phyloP scores from a whole-genome alignment of 257 asterid genomes.

The Catharanthus roseus region DNA sequence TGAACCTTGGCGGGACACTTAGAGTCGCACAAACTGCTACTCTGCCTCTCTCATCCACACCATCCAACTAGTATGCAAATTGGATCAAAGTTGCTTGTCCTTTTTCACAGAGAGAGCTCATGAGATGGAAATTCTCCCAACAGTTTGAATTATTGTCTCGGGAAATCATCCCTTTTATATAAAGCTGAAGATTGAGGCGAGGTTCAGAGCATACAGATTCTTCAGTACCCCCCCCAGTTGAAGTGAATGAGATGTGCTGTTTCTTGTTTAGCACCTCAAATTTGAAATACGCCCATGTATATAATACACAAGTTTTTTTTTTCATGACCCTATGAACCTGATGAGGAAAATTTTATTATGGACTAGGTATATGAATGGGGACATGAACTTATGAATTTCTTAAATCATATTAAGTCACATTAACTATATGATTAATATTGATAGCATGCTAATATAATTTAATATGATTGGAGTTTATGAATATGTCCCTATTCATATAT shows the following conservation, averaged over 20 bases:
- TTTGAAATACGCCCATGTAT: conserved; percentile 4
- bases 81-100: background rate
- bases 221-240: background rate
- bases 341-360: no score
- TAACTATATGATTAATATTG: no score
- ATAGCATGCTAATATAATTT: no score
- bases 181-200: background rate
- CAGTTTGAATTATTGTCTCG: background rate
- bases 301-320: background rate
- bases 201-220: background rate
- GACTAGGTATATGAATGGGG: no score
- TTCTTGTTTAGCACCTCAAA: conserved; percentile 11
- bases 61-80: background rate
- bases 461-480: no score
- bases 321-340: no score
- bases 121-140: background rate
- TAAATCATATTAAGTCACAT: no score
- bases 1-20: conserved; percentile 64
- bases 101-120: no score
- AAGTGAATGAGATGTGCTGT: conserved; percentile 8
- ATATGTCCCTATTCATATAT: no score
- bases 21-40: conserved; percentile 26
- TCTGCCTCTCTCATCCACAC: conserved; percentile 4
- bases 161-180: background rate
- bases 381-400: no score